Evolutionary conservation across 208 protist species (phyloP), one percentile per base, ranked within the genome.

Genomic region (Crithidia acanthocephali): DNA sequence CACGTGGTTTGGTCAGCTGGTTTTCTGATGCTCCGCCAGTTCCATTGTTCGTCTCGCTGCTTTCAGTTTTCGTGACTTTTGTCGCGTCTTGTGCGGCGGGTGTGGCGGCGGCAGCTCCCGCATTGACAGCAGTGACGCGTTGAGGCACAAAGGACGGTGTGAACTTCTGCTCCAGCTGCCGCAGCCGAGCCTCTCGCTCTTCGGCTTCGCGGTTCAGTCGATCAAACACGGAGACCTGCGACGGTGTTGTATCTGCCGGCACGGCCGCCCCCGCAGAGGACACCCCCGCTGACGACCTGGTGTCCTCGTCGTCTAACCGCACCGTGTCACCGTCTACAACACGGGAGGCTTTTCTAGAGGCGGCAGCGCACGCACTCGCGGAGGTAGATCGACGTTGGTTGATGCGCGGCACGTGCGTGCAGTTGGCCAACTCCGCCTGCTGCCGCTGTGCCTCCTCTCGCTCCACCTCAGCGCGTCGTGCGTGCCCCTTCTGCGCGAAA

Each of bases 141-240:
- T 62, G 40, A 7, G 60, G 72, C 16, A 30, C 32, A 30, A 83
- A 83, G 0, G 59, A 68, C 8, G 78, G 78, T 1, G 66, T 68
- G 15, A 58, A 60, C 53, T 70, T 64, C 51, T 70, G 10, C 22
- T 73, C 40, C 9, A 70, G 64, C 32, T 51, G 15, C n/a, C 59
- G 55, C 33, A 47, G 70, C 25, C 72, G 67, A 55, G 72, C 45
- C 64, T 81, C 62, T 2, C 73, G 59, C 37, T 47, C n/a, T 6
- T 44, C 63, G 25, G 53, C 62, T 18, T 75, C 65, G 4, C 32
- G n/a, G 16, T 8, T 23, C 3, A 75, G 68, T 6, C 78, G 72
- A 2, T 75, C 61, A 37, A 74, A 75, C 3, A 72, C 72, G 4
- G 65, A 50, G 32, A 20, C 18, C 20, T 47, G 23, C 22, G 57